Conservation (phyloP, 1,139 yeast genomes). For the Kodamaea fungicola region DNA sequence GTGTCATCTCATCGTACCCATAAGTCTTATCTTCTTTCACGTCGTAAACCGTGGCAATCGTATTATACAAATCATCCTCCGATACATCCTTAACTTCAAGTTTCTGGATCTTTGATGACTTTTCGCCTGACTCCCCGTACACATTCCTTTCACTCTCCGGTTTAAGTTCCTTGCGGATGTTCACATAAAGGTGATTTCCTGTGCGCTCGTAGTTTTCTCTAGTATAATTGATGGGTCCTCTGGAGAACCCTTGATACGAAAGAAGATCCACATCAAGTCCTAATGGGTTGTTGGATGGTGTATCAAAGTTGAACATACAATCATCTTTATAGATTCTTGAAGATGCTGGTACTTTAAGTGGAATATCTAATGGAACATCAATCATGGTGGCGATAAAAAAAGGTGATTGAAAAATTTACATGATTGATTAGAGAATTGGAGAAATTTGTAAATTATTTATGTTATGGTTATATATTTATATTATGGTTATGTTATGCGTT, state of each 20-base stretch:
- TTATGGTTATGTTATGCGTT: too few relatives aligned
- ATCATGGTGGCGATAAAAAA: slow-evolving; percentile 3
- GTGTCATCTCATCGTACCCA: slow-evolving; percentile 20
- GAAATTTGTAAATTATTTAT: too few relatives aligned
- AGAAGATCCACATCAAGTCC: slow-evolving; percentile 75
- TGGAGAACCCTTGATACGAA: slow-evolving; percentile 64
- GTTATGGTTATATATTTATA: too few relatives aligned
- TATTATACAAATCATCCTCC: slow-evolving; percentile 68
- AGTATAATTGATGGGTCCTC: slow-evolving; percentile 51
- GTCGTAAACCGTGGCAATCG: slow-evolving; percentile 45
- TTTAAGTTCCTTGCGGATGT: slow-evolving; percentile 49
- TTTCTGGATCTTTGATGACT: slow-evolving; percentile 59
- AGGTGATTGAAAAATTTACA: too few relatives aligned
- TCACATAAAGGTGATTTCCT: slow-evolving; percentile 54
- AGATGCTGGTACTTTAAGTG: slow-evolving; percentile 16
- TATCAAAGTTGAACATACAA: slow-evolving; percentile 77
- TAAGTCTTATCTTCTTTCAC: slow-evolving; percentile 22
- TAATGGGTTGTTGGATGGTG: slow-evolving; percentile 52
- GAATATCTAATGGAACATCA: slow-evolving; percentile 21
- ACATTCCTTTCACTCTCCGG: slow-evolving; percentile 25
- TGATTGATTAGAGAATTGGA: too few relatives aligned
- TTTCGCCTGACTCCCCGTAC: slow-evolving; percentile 27
- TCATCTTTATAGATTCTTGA: slow-evolving; percentile 70
- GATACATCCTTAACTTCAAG: slow-evolving; percentile 68
- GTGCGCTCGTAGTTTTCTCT: slow-evolving; percentile 47